Evolutionary conservation across 257 asterid species (phyloP).

Genomic region (Leptodermis oblonga): DNA sequence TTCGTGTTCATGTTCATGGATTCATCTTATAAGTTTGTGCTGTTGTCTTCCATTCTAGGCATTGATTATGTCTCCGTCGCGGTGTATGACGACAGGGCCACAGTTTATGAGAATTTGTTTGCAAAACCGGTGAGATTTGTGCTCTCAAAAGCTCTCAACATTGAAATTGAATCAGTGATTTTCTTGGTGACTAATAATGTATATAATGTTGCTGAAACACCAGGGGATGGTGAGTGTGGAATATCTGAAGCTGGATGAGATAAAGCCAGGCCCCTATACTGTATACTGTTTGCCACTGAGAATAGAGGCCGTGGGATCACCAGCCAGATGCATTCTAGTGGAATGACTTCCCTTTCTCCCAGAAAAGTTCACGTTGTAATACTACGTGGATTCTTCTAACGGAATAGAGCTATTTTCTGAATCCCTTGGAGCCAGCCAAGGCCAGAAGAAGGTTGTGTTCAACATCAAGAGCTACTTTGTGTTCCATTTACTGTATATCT

Average conservation of each 20-base stretch:
- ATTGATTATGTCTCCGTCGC: conserved; percentile 30
- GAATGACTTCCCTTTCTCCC: not conserved
- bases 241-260: conserved; percentile 25
- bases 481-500: too few species aligned
- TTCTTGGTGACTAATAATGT: not conserved
- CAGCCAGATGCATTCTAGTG: conserved; percentile 40
- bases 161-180: not conserved
- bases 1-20: not conserved
- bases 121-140: conserved; percentile 17
- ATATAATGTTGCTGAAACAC: not conserved
- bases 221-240: conserved; percentile 22
- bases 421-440: too few species aligned
- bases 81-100: not conserved
- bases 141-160: too few species aligned
- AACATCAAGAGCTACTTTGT: too few species aligned
- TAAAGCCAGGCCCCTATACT: conserved; percentile 21
- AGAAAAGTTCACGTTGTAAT: not conserved
- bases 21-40: too few species aligned
- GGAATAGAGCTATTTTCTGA: too few species aligned
- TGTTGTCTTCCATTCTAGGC: too few species aligned
- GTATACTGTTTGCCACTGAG: conserved; percentile 34
- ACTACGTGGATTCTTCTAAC: too few species aligned
- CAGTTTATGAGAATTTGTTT: conserved; percentile 21
- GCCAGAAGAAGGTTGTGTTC: too few species aligned
- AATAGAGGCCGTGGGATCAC: conserved; percentile 28